Evolutionary conservation across 257 asterid species (phyloP).

Genomic region (Knoxia roxburghii): DNA sequence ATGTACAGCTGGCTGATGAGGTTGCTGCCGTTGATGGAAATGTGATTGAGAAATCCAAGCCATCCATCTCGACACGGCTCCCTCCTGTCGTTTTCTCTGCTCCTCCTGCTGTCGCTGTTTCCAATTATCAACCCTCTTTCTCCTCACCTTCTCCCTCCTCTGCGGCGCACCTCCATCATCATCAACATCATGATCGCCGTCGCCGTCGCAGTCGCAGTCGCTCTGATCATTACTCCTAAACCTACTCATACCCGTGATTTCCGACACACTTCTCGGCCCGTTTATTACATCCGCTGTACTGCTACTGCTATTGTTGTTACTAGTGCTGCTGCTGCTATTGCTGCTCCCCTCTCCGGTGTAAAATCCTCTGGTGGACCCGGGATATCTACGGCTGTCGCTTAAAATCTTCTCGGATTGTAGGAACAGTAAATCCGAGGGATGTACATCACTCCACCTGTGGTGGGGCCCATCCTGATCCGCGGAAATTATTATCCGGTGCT

Average conservation of each 20-base stretch:
- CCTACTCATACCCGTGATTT: constrained; percentile 79
- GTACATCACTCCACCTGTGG: constrained; percentile 74
- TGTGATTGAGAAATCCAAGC: constrained; percentile 75
- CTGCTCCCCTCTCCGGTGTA: neutral
- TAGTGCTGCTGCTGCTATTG: constrained; percentile 2
- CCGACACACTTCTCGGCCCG: constrained; percentile 83
- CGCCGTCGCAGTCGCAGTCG: constrained; percentile 66
- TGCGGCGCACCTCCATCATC: constrained; percentile 27
- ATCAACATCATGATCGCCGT: constrained; percentile 58
- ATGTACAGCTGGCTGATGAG: neutral
- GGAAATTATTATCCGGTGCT: constrained; percentile 70
- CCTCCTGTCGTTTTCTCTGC: constrained; percentile 22
- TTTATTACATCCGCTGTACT: constrained; percentile 31
- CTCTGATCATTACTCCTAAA: constrained; percentile 47
- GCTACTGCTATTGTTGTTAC: neutral
- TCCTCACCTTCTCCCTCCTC: constrained; percentile 18
- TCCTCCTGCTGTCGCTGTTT: constrained; percentile 21
- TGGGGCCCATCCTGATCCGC: constrained; percentile 12
- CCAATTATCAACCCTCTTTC: no score
- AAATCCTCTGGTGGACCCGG: constrained; percentile 18
- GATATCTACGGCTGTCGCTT: constrained; percentile 25
- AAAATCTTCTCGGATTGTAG: constrained; percentile 36
- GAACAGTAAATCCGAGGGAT: constrained; percentile 47
- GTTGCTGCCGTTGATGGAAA: neutral
- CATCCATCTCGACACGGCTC: constrained; percentile 68